A percentile compares a stretch with the other conserved stretches of the same genome.
phyloP scores from a whole-genome alignment of 2,329 filamentous ascomycete genomes.

The Colletotrichum sp. region DNA sequence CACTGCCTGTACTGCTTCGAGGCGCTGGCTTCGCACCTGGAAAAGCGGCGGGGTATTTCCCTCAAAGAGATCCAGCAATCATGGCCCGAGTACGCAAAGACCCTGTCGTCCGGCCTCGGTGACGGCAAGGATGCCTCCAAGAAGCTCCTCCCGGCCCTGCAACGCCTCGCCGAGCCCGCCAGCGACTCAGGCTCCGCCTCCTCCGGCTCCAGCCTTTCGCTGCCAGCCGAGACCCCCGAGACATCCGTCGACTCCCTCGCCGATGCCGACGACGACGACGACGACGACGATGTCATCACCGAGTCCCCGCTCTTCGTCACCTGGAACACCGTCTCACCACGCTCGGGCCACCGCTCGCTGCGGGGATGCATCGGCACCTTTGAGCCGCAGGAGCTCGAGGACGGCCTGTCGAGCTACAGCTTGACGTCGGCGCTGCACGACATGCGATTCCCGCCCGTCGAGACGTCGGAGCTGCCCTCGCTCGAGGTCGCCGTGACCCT shows the following conservation, averaged over 20 bases:
- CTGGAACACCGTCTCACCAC: slow-evolving; percentile 78
- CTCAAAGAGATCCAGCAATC: slow-evolving; percentile 74
- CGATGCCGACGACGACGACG: slow-evolving; percentile 25
- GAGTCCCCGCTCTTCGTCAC: slow-evolving; percentile 88
- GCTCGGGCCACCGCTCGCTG: slow-evolving; percentile 66
- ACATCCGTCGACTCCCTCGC: slow-evolving; percentile 48
- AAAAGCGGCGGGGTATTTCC: slow-evolving; percentile 69
- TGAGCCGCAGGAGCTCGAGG: slow-evolving; percentile 73
- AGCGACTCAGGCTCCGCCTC: slow-evolving; percentile 35
- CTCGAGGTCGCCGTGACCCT: slow-evolving; percentile 78
- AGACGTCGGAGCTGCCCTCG: slow-evolving; percentile 56
- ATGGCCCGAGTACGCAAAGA: slow-evolving; percentile 52
- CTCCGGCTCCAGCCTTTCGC: slow-evolving; percentile 40
- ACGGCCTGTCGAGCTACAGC: slow-evolving; percentile 80
- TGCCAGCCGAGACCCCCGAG: slow-evolving; percentile 44
- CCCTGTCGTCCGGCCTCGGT: slow-evolving; percentile 18
- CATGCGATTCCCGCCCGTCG: slow-evolving; percentile 64
- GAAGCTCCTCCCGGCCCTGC: slow-evolving; percentile 47
- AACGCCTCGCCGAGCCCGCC: slow-evolving; percentile 41
- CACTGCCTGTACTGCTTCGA: slow-evolving; percentile 98
- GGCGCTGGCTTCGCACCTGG: slow-evolving; percentile 76
- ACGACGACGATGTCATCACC: slow-evolving; percentile 34
- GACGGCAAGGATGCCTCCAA: slow-evolving; percentile 27
- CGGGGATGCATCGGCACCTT: slow-evolving; percentile 98
- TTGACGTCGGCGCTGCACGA: slow-evolving; percentile 76